Percentiles rank a stretch among this genome's conserved stretches.
Evolutionary conservation across 1,284 basidiomycete genomes (phyloP).

Genomic region (Lignosus rhinocerotis): DNA sequence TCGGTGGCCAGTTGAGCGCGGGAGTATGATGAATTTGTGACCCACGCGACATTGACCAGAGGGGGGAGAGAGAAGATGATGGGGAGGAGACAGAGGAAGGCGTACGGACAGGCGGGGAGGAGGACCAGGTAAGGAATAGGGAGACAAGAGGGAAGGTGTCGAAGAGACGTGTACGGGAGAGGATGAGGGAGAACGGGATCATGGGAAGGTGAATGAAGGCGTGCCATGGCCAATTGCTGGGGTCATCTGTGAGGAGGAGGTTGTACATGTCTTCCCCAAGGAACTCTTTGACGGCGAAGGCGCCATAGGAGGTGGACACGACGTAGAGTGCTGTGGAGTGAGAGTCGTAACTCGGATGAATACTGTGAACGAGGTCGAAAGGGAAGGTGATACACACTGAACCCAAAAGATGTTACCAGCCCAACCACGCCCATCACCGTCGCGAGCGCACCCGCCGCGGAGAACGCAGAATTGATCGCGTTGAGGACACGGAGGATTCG

Average conservation of each 20-base stretch:
- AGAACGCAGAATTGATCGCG: conserved; percentile 47
- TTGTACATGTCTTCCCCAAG: conserved; percentile 66
- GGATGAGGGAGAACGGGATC: conserved; percentile 55
- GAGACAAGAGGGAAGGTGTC: conserved; percentile 53
- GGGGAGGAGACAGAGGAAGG: too few species aligned
- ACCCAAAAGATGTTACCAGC: conserved; percentile 42
- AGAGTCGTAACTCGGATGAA: not conserved
- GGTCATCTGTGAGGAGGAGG: conserved; percentile 62
- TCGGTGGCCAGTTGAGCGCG: conserved; percentile 57
- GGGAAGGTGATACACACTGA: conserved; percentile 34
- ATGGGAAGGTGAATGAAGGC: conserved; percentile 71
- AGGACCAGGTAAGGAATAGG: conserved; percentile 65
- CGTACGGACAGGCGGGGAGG: conserved; percentile 43
- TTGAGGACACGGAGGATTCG: conserved; percentile 50
- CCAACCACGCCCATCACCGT: conserved; percentile 48
- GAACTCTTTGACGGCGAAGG: conserved; percentile 68
- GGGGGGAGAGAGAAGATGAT: not conserved
- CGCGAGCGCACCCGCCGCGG: conserved; percentile 49
- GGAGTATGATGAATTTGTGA: conserved; percentile 1
- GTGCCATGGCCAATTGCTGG: conserved; percentile 67
- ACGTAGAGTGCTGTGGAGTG: conserved; percentile 55
- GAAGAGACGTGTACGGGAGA: conserved; percentile 54
- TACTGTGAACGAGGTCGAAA: not conserved
- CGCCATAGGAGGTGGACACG: conserved; percentile 66
- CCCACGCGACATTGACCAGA: conserved; percentile 1